These are phyloP conservation scores for Nicotiana attenuata DNA, from an alignment of 257 asterid species.

Conservation along the genomic window DNA sequence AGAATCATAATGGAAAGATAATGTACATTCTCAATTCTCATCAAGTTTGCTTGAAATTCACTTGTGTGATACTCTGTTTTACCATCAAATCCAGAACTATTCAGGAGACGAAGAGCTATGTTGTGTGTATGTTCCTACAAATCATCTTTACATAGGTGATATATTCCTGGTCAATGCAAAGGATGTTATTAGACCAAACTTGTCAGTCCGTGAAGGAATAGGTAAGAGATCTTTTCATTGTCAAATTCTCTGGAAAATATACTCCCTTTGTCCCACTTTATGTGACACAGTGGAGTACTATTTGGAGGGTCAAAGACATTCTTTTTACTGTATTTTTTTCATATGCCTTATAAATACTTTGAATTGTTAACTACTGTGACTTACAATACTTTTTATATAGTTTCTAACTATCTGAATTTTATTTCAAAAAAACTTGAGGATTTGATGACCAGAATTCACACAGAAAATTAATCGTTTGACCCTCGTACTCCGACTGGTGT, in stretches of 20 bases:
- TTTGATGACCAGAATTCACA: too few relatives aligned
- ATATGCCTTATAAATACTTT: too few relatives aligned
- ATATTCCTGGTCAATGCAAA: slow-evolving; percentile 39
- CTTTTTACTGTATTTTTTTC: too few relatives aligned
- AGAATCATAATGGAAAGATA: not conserved
- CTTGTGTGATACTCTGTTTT: not conserved
- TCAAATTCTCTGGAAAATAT: not conserved
- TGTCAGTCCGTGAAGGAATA: slow-evolving; percentile 55
- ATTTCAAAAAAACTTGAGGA: too few relatives aligned
- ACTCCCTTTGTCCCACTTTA: too few relatives aligned
- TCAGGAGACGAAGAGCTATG: slow-evolving; percentile 46
- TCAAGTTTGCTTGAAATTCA: not conserved
- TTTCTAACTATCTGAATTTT: too few relatives aligned
- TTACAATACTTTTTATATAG: too few relatives aligned
- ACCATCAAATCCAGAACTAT: slow-evolving; percentile 25
- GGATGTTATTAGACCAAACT: slow-evolving; percentile 48
- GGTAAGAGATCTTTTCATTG: slow-evolving; percentile 22
- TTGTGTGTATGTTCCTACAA: slow-evolving; percentile 52
- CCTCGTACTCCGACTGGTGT: too few relatives aligned
- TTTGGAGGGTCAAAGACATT: too few relatives aligned
- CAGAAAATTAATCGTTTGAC: too few relatives aligned
- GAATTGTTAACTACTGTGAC: too few relatives aligned
- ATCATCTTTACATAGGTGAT: slow-evolving; percentile 53
- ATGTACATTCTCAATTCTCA: not conserved
- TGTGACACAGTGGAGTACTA: too few relatives aligned